A percentile compares a stretch with the other conserved stretches of the same genome.
These are phyloP conservation scores for Gillenia trifoliata DNA, from an alignment of 306 rosid species.

Conservation along the genomic window DNA sequence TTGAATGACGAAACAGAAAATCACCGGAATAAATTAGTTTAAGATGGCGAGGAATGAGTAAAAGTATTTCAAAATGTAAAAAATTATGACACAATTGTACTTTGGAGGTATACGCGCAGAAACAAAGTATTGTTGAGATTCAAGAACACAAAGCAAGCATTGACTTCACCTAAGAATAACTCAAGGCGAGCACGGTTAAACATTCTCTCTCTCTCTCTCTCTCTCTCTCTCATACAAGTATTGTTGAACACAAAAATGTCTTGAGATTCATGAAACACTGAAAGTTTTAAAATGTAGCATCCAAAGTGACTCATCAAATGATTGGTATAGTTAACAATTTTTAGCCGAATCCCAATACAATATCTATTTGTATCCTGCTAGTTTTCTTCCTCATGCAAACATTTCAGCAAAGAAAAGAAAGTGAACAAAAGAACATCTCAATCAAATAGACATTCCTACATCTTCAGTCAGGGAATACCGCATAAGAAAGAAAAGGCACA, in stretches of 20 bases:
- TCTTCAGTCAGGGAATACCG: not conserved
- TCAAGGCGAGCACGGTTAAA: not conserved
- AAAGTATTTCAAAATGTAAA: not conserved
- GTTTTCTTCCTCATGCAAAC: too few relatives aligned
- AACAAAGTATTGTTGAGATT: not conserved
- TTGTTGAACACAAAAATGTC: not conserved
- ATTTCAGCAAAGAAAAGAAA: too few relatives aligned
- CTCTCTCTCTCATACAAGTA: not conserved
- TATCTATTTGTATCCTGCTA: too few relatives aligned
- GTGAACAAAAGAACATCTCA: too few relatives aligned
- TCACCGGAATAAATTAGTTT: not conserved
- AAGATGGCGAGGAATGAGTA: constrained; percentile 20
- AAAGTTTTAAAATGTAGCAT: not conserved
- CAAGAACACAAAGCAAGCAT: not conserved
- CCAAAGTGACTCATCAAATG: constrained; percentile 1
- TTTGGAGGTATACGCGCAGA: not conserved
- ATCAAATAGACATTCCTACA: too few relatives aligned
- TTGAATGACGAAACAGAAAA: constrained; percentile 13
- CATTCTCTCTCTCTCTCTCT: not conserved
- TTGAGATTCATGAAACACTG: not conserved
- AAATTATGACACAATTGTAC: not conserved
- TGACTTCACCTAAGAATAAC: not conserved
- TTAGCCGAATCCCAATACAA: too few relatives aligned
- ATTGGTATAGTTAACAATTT: not conserved
- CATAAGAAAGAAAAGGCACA: not conserved